phyloP scores from a whole-genome alignment of 73 alveolate genomes.

The Paramecium primaurelia region DNA sequence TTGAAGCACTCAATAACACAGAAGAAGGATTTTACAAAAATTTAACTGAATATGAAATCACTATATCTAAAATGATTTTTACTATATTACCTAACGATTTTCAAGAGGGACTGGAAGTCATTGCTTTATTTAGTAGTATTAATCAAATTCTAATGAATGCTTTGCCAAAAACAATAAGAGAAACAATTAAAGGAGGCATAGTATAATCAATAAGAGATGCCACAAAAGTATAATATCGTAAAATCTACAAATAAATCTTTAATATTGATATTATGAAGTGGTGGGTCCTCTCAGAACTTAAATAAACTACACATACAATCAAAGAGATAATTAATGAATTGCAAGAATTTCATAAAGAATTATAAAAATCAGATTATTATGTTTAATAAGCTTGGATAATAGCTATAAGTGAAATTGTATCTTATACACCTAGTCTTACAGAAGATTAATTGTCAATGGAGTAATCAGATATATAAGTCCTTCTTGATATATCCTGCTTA shows the following conservation, averaged over 20 bases:
- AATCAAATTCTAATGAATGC: not conserved
- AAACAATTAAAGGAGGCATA: not conserved
- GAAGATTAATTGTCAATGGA: not conserved
- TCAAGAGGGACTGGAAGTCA: not conserved
- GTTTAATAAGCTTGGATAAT: not conserved
- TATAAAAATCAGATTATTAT: not conserved
- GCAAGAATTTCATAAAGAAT: not conserved
- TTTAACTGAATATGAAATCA: not conserved
- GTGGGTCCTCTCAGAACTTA: not conserved
- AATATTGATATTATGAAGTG: not conserved
- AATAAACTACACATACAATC: not conserved
- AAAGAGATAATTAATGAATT: not conserved
- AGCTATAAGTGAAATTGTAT: not conserved
- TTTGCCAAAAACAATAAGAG: not conserved
- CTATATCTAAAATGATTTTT: not conserved
- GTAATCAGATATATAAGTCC: not conserved
- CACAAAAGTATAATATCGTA: not conserved
- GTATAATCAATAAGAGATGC: not conserved
- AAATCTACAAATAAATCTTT: not conserved
- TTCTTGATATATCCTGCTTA: not conserved
- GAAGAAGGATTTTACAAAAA: not conserved
- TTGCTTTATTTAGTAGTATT: not conserved
- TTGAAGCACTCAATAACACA: not conserved
- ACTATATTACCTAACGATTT: not conserved
- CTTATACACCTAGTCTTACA: not conserved